Evolutionary conservation across 2,329 filamentous ascomycete genomes (phyloP).

Genomic region (Alternaria arbusti): DNA sequence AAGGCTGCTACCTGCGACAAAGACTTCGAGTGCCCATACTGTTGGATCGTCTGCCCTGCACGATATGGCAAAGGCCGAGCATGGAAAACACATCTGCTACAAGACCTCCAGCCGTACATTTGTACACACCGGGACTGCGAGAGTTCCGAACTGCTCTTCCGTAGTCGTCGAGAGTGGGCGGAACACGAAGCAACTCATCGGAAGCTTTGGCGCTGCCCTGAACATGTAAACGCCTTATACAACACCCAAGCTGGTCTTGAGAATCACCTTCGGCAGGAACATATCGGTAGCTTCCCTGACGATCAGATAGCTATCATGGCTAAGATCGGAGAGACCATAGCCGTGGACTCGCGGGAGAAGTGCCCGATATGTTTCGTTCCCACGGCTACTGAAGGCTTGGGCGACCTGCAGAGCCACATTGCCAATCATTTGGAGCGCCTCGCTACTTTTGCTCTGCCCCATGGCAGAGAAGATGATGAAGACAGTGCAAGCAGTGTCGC

Average conservation of each 20-base stretch:
- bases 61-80: conserved; percentile 41
- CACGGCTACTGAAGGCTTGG: conserved; percentile 29
- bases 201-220: conserved; percentile 46
- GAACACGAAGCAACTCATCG: conserved; percentile 48
- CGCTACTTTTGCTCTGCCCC: conserved; percentile 44
- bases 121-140: conserved; percentile 46
- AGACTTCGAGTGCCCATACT: conserved; percentile 49
- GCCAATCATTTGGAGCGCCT: conserved; percentile 47
- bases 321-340: conserved; percentile 42
- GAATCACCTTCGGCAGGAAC: conserved; percentile 38
- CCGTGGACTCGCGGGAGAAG: conserved; percentile 33
- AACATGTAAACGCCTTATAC: conserved; percentile 41
- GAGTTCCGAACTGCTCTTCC: conserved; percentile 38
- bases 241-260: conserved; percentile 29
- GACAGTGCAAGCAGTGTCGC: conserved; percentile 42
- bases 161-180: conserved; percentile 46
- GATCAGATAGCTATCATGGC: conserved; percentile 37
- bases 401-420: conserved; percentile 42
- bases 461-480: conserved; percentile 32
- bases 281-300: conserved; percentile 38
- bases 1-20: conserved; percentile 38
- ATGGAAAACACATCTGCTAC: conserved; percentile 46
- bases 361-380: conserved; percentile 44
- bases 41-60: conserved; percentile 49
- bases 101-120: conserved; percentile 47